These are phyloP conservation scores for Pleoardoris graminearum DNA, from an alignment of 2,329 filamentous ascomycete species.

Conservation along the genomic window DNA sequence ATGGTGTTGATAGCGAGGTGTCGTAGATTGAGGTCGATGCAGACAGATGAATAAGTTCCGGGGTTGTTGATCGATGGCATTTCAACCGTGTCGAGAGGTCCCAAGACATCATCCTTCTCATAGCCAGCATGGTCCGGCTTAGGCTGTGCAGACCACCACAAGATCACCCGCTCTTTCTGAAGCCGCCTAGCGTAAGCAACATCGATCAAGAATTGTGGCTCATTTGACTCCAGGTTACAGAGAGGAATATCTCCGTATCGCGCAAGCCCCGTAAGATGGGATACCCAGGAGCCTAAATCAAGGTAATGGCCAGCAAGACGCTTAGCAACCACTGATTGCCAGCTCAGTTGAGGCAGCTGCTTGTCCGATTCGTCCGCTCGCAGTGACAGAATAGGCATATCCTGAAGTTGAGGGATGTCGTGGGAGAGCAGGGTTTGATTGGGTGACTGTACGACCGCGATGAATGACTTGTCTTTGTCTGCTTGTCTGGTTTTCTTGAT, in stretches of 20 bases:
- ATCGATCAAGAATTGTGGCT: slow-evolving; percentile 93
- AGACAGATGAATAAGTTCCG: slow-evolving; percentile 92
- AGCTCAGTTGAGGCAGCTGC: slow-evolving; percentile 86
- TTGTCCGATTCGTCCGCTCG: slow-evolving; percentile 83
- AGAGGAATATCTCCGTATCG: slow-evolving; percentile 92
- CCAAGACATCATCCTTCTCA: slow-evolving; percentile 86
- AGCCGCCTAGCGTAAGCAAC: slow-evolving; percentile 89
- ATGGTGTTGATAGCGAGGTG: slow-evolving; percentile 98
- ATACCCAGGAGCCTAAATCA: slow-evolving; percentile 87
- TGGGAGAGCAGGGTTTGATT: slow-evolving; percentile 79
- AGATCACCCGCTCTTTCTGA: slow-evolving; percentile 86
- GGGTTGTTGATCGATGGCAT: slow-evolving; percentile 95
- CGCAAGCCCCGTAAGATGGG: slow-evolving; percentile 83
- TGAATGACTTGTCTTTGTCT: slow-evolving; percentile 76
- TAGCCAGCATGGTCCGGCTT: slow-evolving; percentile 94
- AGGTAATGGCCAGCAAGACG: slow-evolving; percentile 88
- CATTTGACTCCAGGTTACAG: slow-evolving; percentile 92
- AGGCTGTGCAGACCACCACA: slow-evolving; percentile 93
- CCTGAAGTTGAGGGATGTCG: slow-evolving; percentile 79
- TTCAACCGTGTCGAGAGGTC: slow-evolving; percentile 79
- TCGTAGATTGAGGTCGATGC: slow-evolving; percentile 89
- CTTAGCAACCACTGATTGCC: slow-evolving; percentile 87
- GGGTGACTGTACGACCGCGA: slow-evolving; percentile 89
- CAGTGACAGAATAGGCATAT: slow-evolving; percentile 81
- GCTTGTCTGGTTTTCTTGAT: slow-evolving; percentile 82